Percentiles rank a stretch among this genome's conserved stretches.
Evolutionary conservation across 164 flowering plant genomes (phyloP).

Genomic region (Dillenia suffruticosa): DNA sequence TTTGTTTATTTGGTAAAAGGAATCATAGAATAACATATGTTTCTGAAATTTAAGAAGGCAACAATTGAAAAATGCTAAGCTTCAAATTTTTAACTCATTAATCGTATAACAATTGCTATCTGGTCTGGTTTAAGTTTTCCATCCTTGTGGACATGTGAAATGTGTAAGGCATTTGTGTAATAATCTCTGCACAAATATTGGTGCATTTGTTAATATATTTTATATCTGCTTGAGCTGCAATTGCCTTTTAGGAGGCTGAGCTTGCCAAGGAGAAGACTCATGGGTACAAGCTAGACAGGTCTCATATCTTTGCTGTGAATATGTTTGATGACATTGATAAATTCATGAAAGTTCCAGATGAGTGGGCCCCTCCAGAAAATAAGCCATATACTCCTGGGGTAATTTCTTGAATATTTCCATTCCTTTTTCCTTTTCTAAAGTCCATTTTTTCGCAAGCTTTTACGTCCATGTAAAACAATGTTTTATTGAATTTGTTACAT

Average conservation of each 20-base stretch:
- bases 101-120: too few species aligned
- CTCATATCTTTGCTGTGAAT: conserved; percentile 84
- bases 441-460: not conserved
- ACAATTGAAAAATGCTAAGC: too few species aligned
- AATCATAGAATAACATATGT: too few species aligned
- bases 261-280: conserved; percentile 81
- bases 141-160: too few species aligned
- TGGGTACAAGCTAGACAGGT: conserved; percentile 78
- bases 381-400: conserved; percentile 86
- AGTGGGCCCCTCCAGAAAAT: conserved; percentile 93
- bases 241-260: conserved; percentile 73
- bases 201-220: too few species aligned
- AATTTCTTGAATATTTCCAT: conserved; percentile 7
- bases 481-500: too few species aligned
- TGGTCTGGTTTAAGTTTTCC: too few species aligned
- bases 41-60: too few species aligned
- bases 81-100: too few species aligned
- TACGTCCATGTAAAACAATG: not conserved
- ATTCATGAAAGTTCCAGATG: conserved; percentile 89
- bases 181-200: too few species aligned
- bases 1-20: not conserved
- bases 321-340: conserved; percentile 85
- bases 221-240: too few species aligned
- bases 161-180: too few species aligned
- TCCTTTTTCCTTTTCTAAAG: not conserved